Evolutionary conservation across 2,329 filamentous ascomycete genomes (phyloP).

Genomic region (Aureobasidium melanogenum): DNA sequence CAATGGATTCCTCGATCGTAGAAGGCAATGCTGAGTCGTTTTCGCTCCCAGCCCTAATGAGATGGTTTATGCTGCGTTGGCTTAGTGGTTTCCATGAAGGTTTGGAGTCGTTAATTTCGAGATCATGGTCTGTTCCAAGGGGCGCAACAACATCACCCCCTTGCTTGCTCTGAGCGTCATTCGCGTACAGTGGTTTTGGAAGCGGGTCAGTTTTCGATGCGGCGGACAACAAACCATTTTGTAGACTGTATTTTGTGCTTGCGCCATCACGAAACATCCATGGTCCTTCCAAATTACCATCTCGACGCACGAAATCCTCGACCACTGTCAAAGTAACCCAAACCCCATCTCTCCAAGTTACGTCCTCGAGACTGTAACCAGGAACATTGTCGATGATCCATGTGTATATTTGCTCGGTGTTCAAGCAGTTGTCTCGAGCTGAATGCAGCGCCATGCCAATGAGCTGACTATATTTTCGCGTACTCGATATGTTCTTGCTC

Average conservation of each 20-base stretch:
- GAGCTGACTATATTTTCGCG: conserved; percentile 13
- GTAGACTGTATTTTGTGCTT: not conserved
- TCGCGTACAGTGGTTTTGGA: not conserved
- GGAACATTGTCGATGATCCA: conserved; percentile 25
- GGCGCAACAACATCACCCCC: not conserved
- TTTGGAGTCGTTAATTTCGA: not conserved
- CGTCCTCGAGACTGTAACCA: conserved; percentile 15
- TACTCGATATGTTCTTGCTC: not conserved
- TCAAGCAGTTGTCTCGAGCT: conserved; percentile 17
- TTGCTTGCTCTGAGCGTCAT: not conserved
- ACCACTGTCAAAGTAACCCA: conserved; percentile 11
- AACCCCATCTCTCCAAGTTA: conserved; percentile 15
- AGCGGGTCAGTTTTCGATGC: not conserved
- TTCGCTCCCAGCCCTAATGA: not conserved
- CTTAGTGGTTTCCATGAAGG: not conserved
- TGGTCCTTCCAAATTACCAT: not conserved
- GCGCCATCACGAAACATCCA: not conserved
- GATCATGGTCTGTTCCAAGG: not conserved
- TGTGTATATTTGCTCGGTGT: conserved; percentile 14
- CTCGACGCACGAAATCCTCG: conserved; percentile 16
- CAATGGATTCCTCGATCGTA: not conserved
- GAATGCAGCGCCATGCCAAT: conserved; percentile 24
- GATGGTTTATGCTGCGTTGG: not conserved
- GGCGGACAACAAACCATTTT: not conserved
- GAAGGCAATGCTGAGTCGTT: not conserved